A percentile compares a stretch with the other conserved stretches of the same genome.
Conservation (phyloP, 2,329 filamentous ascomycete genomes). For the Fusarium pilosicola region DNA sequence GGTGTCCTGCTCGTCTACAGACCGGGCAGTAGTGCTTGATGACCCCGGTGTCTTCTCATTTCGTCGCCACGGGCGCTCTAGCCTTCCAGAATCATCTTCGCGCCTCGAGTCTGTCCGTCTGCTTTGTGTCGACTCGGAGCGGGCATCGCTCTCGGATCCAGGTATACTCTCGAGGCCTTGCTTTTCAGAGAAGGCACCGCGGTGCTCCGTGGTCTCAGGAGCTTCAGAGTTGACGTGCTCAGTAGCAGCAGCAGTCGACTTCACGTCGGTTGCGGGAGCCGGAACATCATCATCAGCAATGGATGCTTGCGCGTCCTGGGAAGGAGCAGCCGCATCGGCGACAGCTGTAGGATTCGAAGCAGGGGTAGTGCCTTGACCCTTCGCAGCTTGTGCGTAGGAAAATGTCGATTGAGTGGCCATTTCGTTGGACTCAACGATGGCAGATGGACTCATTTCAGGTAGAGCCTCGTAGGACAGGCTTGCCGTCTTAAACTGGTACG, state of each 20-base stretch:
- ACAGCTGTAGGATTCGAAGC: conserved; percentile 44
- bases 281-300: conserved; percentile 28
- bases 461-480: conserved; percentile 31
- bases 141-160: conserved; percentile 52
- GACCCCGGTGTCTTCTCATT: conserved; percentile 64
- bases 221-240: conserved; percentile 44
- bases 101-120: conserved; percentile 48
- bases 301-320: conserved; percentile 45
- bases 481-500: conserved; percentile 26
- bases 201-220: conserved; percentile 38
- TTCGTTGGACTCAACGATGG: conserved; percentile 44
- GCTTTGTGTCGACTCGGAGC: conserved; percentile 49
- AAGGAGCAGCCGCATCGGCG: conserved; percentile 37
- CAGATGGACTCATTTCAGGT: conserved; percentile 45
- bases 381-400: conserved; percentile 96
- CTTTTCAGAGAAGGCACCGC: conserved; percentile 44
- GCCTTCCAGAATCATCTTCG: conserved; percentile 52
- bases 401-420: conserved; percentile 73
- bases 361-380: conserved; percentile 69
- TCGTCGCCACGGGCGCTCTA: conserved; percentile 55
- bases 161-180: conserved; percentile 49
- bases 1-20: conserved; percentile 67
- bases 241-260: conserved; percentile 33
- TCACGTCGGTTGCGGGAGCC: conserved; percentile 43
- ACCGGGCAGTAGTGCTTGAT: conserved; percentile 71